Conservation (phyloP, 1,284 basidiomycete species). For the Peniophora sp. region DNA sequence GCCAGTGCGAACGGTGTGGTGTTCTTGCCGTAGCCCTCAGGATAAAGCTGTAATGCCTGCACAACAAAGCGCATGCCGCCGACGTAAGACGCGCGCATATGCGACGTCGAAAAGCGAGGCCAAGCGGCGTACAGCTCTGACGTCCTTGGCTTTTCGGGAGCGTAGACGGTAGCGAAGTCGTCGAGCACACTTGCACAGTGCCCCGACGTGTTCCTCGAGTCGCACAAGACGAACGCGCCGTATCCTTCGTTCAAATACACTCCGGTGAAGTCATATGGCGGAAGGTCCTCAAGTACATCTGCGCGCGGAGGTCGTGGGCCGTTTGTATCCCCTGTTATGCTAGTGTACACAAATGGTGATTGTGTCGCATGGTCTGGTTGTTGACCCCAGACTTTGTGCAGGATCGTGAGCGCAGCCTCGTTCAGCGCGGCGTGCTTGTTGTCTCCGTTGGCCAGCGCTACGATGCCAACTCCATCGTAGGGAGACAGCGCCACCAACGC, state of each 20-base stretch:
- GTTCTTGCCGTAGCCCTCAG: constrained; percentile 17
- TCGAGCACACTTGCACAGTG: constrained; percentile 12
- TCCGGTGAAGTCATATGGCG: constrained; percentile 13
- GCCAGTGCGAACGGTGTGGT: constrained; percentile 14
- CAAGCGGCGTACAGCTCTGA: constrained; percentile 11
- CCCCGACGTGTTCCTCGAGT: constrained; percentile 7
- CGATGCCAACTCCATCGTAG: constrained; percentile 28
- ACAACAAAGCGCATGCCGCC: constrained; percentile 10
- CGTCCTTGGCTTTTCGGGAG: neutral
- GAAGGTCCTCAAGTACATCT: constrained; percentile 1
- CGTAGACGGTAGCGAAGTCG: constrained; percentile 10
- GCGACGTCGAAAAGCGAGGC: constrained; percentile 13
- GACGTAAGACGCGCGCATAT: constrained; percentile 12
- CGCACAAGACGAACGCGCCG: constrained; percentile 15
- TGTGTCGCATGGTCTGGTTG: neutral
- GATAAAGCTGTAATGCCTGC: constrained; percentile 13
- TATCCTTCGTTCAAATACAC: constrained; percentile 15
- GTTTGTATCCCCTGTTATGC: neutral
- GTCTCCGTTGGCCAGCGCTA: constrained; percentile 35
- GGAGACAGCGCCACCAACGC: constrained; percentile 24
- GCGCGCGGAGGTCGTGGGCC: neutral
- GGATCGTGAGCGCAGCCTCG: constrained; percentile 11
- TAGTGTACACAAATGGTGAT: neutral
- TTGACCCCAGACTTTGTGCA: neutral
- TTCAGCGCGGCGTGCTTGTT: constrained; percentile 22